phyloP scores from a whole-genome alignment of 495 filamentous ascomycete species.

The Xylaria nigripes region DNA sequence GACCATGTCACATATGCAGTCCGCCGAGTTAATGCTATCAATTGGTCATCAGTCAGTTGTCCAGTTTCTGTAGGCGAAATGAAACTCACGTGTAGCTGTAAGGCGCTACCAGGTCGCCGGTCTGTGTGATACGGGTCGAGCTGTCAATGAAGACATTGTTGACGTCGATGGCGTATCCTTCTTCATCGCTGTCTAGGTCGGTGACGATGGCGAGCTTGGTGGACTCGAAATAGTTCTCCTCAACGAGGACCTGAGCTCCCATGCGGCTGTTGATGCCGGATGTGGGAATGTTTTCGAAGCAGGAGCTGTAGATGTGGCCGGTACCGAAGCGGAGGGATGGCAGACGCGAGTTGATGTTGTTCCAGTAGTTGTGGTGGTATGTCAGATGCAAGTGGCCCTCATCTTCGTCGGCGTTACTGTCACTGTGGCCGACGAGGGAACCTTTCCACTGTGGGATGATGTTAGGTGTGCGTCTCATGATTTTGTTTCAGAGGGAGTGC shows the following conservation, averaged over 20 bases:
- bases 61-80: neutral
- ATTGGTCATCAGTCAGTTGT: neutral
- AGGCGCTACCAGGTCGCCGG: neutral
- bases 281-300: conserved; percentile 24
- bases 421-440: conserved; percentile 38
- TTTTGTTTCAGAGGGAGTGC: too few species aligned
- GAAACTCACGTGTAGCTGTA: conserved; percentile 8
- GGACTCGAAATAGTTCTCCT: conserved; percentile 35
- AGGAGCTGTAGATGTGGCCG: conserved; percentile 42
- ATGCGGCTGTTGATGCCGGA: conserved; percentile 43
- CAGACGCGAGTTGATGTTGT: conserved; percentile 32
- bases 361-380: conserved; percentile 44
- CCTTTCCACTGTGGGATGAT: conserved; percentile 43
- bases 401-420: conserved; percentile 31
- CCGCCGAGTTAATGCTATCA: conserved; percentile 1
- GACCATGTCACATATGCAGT: conserved; percentile 6
- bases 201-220: conserved; percentile 28
- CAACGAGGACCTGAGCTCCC: conserved; percentile 42
- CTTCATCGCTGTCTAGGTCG: conserved; percentile 17
- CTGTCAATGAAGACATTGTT: conserved; percentile 17
- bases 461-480: conserved; percentile 2
- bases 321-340: conserved; percentile 46
- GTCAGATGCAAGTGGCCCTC: conserved; percentile 41
- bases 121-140: conserved; percentile 7
- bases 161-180: conserved; percentile 21